Evolutionary conservation across 345 rosid genomes (phyloP).

Genomic region (Cardamine occulta): DNA sequence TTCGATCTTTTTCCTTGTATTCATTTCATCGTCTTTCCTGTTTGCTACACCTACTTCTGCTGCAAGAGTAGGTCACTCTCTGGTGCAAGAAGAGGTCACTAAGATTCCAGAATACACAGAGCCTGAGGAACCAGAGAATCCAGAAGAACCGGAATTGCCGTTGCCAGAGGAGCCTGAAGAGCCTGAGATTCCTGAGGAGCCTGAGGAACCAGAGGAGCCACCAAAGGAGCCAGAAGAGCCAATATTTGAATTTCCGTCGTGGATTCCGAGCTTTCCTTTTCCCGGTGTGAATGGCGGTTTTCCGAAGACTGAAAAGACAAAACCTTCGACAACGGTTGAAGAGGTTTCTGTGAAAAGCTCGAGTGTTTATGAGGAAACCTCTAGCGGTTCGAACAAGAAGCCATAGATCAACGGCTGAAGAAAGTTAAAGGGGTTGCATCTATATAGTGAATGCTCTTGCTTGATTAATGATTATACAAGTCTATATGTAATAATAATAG

Average conservation of each 20-base stretch:
- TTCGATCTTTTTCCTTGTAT: slow-evolving; percentile 11
- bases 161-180: slow-evolving; percentile 15
- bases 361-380: background rate
- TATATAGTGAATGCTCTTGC: slow-evolving; percentile 4
- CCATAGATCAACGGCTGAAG: slow-evolving; percentile 31
- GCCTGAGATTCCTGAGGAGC: slow-evolving; percentile 25
- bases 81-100: slow-evolving; percentile 22
- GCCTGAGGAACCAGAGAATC: slow-evolving; percentile 27
- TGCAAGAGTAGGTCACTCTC: slow-evolving; percentile 34
- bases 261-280: slow-evolving; percentile 43
- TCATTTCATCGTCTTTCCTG: slow-evolving; percentile 18
- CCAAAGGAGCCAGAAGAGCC: slow-evolving; percentile 32
- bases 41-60: slow-evolving; percentile 26
- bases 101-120: slow-evolving; percentile 12
- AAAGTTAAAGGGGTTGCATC: slow-evolving; percentile 1
- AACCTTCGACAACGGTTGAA: slow-evolving; percentile 17
- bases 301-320: slow-evolving; percentile 15
- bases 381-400: slow-evolving; percentile 34
- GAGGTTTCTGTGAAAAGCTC: background rate
- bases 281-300: slow-evolving; percentile 24
- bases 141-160: background rate
- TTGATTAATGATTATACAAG: slow-evolving; percentile 13
- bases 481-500: slow-evolving; percentile 1
- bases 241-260: slow-evolving; percentile 25
- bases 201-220: slow-evolving; percentile 30